Base-by-base conservation (phyloP, 2,329 filamentous ascomycete species). In the Reticulascus tulasneorum region DNA sequence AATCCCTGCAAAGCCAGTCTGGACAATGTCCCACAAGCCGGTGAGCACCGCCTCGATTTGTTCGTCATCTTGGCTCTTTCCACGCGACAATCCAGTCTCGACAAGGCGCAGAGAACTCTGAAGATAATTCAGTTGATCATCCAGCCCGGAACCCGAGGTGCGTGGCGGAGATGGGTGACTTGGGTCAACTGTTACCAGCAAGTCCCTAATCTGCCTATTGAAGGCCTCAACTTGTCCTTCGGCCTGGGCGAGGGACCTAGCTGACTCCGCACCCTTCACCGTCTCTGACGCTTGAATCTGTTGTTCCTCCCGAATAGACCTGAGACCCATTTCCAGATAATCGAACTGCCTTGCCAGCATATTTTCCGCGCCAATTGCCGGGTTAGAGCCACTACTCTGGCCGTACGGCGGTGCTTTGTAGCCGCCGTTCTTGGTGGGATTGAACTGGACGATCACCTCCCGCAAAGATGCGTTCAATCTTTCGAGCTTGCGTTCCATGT, bases 71-170 rank as follows among this genome's bases (percentile, higher is more conserved):
- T 68, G 60, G 37, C 54, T 62, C 34, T 55, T 35, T 21, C 39
- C 49, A 11, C 55, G 44, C 4, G 55, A 53, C n/a, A 74, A 44
- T 30, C 71, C 64, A 7, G 56, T 50, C 32, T 72, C 69, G 4
- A 78, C 51, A 7, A 62, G 62, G 25, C 69, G 66, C 33, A 88
- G 58, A 3, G 73, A 75, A 19, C 77, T 67, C 45, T 85, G 75
- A 45, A 89, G 68, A 49, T 86, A 86, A 29, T 69, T 62, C 26
- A 89, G 63, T 48, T 93, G 87, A 18, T 79, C 75, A 29, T 84
- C 72, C 6, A 86, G 58, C 18, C 73, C 75, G 28, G 71, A 68
- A 6, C 73, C 73, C 2, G 71, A 67, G 4, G 71, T 60, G 23
- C 72, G 61, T 4, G 84, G 83, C 6, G 80, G 79, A 18, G 73